Evolutionary conservation across 2,329 filamentous ascomycete species (phyloP).

Genomic region (Xylaria sp.): DNA sequence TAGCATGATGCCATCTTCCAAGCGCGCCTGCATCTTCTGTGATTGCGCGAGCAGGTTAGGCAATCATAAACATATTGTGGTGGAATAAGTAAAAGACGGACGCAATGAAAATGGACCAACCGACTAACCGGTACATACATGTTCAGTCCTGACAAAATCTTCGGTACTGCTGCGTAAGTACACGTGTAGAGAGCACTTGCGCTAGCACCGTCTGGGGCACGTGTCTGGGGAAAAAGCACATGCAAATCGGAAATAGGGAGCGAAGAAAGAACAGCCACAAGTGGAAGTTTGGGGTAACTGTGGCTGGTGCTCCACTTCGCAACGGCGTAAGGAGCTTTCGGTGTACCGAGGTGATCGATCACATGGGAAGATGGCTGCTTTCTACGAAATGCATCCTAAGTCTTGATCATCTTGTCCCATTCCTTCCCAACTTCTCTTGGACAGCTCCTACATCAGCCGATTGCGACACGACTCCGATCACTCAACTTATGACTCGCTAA

Average conservation of each 20-base stretch:
- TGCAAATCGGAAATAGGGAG: slow-evolving; percentile 11
- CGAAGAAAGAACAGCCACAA: slow-evolving; percentile 22
- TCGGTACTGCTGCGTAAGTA: neutral
- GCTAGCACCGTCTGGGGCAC: slow-evolving; percentile 4
- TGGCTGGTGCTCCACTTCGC: slow-evolving; percentile 22
- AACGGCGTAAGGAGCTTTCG: slow-evolving; percentile 12
- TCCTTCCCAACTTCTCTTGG: slow-evolving; percentile 1
- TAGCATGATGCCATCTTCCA: neutral
- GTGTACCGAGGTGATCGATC: slow-evolving; percentile 35
- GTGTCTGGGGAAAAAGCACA: slow-evolving; percentile 18
- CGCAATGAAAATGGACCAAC: too few species aligned
- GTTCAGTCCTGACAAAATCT: too few species aligned
- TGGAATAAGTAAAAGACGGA: too few species aligned
- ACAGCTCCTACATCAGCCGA: neutral
- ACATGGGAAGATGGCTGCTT: slow-evolving; percentile 31
- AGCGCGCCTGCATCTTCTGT: neutral
- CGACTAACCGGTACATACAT: too few species aligned
- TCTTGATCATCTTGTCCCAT: slow-evolving; percentile 1
- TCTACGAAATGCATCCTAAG: slow-evolving; percentile 8
- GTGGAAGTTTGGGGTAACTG: slow-evolving; percentile 23
- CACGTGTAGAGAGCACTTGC: neutral
- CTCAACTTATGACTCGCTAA: slow-evolving; percentile 19
- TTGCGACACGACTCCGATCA: neutral
- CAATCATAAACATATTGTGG: neutral
- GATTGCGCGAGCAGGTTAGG: neutral